Evolutionary conservation across 164 flowering plant species (phyloP), one percentile per base, ranked within the genome.

Genomic region (Vitis rotundifolia): DNA sequence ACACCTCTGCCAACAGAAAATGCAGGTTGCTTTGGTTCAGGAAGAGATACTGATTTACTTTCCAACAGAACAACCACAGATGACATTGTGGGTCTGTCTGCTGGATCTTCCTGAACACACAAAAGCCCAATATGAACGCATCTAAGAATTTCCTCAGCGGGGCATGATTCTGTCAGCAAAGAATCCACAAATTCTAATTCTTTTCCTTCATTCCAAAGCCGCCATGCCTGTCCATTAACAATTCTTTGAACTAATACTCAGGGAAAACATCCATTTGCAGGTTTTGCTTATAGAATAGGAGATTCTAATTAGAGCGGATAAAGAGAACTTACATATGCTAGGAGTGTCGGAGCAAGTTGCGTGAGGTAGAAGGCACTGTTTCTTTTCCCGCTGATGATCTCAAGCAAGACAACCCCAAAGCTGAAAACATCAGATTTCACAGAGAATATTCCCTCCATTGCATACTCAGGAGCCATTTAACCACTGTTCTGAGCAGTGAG

Each of bases 141-240:
- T 64, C 73, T 64, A 48, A 70, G 1, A 8, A 70, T 66, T 56
- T 59, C 63, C 2, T 28, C 54, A 2, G 28, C 11, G 0, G 57
- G 16, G 16, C 63, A 31, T 5, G 65, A 12, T 47, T 44, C 49
- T 5, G 37, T 29, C 37, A 29, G 37, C 37, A 29, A 29, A 29
- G 37, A 29, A 29, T 29, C 37, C 4, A 29, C 50, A 11, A 70
- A 61, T 1, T 51, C 64, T 48, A 49, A 1, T 22, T 18, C 58
- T 22, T n/a, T 68, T 11, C 44, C 68, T 16, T 71, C 71, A 15
- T 68, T 56, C 81, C 81, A 71, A 28, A 51, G 49, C 49, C 60
- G 47, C 78, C 81, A 78, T 9, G 69, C 75, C 81, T 78, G 64
- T 22, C 63, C 51, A 26, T 52, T 61, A 5, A 62, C 1, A 12